phyloP scores from a whole-genome alignment of 2,329 filamentous ascomycete genomes.

The Leptoxyphium fumago region DNA sequence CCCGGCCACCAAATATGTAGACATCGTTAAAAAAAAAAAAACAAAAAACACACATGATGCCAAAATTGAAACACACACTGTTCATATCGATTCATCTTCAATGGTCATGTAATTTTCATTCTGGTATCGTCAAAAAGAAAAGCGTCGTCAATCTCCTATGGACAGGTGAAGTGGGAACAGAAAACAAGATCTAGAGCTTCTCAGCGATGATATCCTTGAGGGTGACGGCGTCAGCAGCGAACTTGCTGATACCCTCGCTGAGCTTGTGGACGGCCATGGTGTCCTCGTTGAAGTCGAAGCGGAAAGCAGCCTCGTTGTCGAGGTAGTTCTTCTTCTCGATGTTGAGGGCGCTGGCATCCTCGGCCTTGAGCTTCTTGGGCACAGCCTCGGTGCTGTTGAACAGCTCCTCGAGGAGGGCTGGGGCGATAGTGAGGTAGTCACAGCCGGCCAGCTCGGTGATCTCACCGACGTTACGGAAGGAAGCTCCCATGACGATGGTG shows the following conservation, averaged over 20 bases:
- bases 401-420: constrained; percentile 86
- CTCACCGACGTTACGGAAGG: constrained; percentile 91
- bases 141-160: not conserved
- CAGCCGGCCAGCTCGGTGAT: constrained; percentile 97
- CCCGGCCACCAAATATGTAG: too few relatives aligned
- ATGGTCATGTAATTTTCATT: not conserved
- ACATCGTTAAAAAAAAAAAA: too few relatives aligned
- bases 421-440: constrained; percentile 97
- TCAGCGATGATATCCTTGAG: constrained; percentile 82
- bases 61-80: too few relatives aligned
- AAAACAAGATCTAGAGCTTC: constrained; percentile 47
- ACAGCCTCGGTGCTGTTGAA: constrained; percentile 69
- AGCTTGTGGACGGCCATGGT: constrained; percentile 99
- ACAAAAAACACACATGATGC: too few relatives aligned
- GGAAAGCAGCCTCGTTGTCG: constrained; percentile 77
- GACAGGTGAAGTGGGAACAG: not conserved
- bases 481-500: constrained; percentile 99
- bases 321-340: constrained; percentile 86
- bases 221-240: constrained; percentile 85
- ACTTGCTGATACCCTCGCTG: constrained; percentile 98
- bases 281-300: constrained; percentile 99
- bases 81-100: not conserved
- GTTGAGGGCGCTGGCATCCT: constrained; percentile 49
- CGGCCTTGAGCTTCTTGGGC: constrained; percentile 81
- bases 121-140: not conserved